Conservation (phyloP, 768 basidiomycete species). For the Galerina marginata region DNA sequence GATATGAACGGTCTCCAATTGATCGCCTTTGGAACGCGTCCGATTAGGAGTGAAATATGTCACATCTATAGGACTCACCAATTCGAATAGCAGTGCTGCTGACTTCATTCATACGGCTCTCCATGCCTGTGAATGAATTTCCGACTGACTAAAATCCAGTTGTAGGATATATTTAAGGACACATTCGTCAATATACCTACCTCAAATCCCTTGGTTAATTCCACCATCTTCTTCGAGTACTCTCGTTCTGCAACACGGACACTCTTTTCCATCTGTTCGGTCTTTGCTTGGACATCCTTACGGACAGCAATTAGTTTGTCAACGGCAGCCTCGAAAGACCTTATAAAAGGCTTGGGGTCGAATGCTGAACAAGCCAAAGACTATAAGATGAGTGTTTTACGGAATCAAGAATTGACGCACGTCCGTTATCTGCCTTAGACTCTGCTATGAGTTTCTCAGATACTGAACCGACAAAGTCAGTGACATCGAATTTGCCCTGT, state of each 20-base stretch:
- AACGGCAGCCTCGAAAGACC: conserved; percentile 89
- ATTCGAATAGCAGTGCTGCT: conserved; percentile 94
- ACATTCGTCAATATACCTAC: conserved; percentile 48
- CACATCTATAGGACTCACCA: conserved; percentile 52
- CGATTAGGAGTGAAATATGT: neutral
- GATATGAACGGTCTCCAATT: conserved; percentile 92
- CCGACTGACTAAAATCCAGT: conserved; percentile 71
- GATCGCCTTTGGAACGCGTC: conserved; percentile 68
- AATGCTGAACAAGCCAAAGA: conserved; percentile 64
- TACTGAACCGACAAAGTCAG: conserved; percentile 84
- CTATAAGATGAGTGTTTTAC: neutral
- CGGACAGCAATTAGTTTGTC: conserved; percentile 87
- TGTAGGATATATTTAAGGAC: neutral
- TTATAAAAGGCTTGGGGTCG: conserved; percentile 91
- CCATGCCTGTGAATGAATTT: conserved; percentile 88
- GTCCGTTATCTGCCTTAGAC: conserved; percentile 84
- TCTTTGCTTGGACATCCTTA: conserved; percentile 88
- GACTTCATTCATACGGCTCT: conserved; percentile 89
- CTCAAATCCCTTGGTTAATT: conserved; percentile 93
- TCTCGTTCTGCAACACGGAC: conserved; percentile 89
- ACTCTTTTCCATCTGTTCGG: conserved; percentile 91
- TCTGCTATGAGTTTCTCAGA: conserved; percentile 89
- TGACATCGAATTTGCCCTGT: conserved; percentile 90
- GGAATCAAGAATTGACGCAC: conserved; percentile 43
- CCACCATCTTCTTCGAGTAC: conserved; percentile 93